phyloP scores from a whole-genome alignment of 371 early-diverging fungal genomes.

The Apophysomyces trapeziformis region DNA sequence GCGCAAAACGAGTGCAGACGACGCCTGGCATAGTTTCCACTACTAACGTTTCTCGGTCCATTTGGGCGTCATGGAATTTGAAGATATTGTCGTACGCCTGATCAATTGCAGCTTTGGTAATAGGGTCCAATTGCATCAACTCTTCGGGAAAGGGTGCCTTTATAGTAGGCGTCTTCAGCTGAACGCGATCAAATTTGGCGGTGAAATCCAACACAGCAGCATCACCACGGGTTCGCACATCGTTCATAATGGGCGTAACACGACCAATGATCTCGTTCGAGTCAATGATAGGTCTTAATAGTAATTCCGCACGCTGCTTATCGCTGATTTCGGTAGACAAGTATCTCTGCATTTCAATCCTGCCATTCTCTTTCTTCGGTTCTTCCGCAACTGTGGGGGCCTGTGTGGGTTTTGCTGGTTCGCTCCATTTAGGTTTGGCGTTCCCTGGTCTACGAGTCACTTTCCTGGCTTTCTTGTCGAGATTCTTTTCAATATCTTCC shows the following conservation, averaged over 20 bases:
- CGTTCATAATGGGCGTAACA: conserved; percentile 90
- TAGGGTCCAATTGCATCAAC: conserved; percentile 68
- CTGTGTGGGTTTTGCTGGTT: conserved; percentile 20
- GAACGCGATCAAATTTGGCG: conserved; percentile 88
- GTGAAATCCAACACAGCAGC: conserved; percentile 84
- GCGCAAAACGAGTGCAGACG: conserved; percentile 85
- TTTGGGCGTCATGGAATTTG: conserved; percentile 94
- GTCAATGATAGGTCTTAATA: conserved; percentile 91
- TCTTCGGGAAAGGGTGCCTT: conserved; percentile 83
- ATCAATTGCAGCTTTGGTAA: conserved; percentile 88
- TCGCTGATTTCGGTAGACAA: conserved; percentile 46
- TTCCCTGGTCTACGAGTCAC: conserved; percentile 92
- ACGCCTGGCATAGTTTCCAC: conserved; percentile 99
- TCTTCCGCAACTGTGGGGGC: conserved; percentile 28
- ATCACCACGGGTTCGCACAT: conserved; percentile 87
- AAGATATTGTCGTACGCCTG: conserved; percentile 91
- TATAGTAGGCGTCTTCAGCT: conserved; percentile 71
- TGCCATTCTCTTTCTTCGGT: conserved; percentile 25
- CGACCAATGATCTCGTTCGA: conserved; percentile 83
- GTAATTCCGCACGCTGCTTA: conserved; percentile 62
- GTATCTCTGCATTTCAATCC: conserved; percentile 71
- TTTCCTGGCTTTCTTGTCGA: conserved; percentile 84
- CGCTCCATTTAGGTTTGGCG: conserved; percentile 82
- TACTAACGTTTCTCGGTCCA: conserved; percentile 67
- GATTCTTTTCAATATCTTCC: conserved; percentile 84